phyloP scores from a whole-genome alignment of 768 basidiomycete species.

The Tephrocybe sp. region DNA sequence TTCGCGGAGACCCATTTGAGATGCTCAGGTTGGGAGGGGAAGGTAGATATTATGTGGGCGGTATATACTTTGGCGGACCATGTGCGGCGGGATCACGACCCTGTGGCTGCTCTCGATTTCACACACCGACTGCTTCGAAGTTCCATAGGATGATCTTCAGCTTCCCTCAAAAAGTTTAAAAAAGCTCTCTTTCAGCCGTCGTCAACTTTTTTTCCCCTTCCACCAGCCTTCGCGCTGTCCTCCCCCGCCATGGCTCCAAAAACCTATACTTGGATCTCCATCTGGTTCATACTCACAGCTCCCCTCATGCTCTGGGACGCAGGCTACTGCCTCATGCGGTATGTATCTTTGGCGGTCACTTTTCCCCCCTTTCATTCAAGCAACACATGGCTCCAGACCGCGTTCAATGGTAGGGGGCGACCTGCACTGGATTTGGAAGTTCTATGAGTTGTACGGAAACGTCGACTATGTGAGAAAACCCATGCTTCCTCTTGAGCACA shows the following conservation, averaged over 20 bases:
- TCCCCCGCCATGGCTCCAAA: constrained; percentile 26
- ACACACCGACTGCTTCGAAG: constrained; percentile 21
- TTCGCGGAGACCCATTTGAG: not conserved
- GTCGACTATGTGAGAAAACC: constrained; percentile 33
- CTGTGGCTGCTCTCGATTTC: constrained; percentile 14
- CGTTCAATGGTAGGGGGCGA: constrained; percentile 62
- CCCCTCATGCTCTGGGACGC: constrained; percentile 74
- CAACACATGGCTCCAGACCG: constrained; percentile 26
- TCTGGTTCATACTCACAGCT: constrained; percentile 57
- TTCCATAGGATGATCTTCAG: constrained; percentile 22
- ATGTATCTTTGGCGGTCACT: constrained; percentile 32
- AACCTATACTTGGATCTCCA: constrained; percentile 44
- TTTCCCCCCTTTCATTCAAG: not conserved
- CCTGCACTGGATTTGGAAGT: constrained; percentile 81
- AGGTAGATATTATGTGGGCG: not conserved
- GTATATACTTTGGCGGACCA: constrained; percentile 5
- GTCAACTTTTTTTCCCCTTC: constrained; percentile 11
- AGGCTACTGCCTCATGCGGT: constrained; percentile 44
- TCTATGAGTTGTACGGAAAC: constrained; percentile 66
- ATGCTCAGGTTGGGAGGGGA: not conserved
- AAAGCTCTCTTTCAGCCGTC: constrained; percentile 9
- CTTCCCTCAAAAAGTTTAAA: constrained; percentile 23
- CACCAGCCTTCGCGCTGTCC: not conserved
- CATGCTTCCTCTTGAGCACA: constrained; percentile 5
- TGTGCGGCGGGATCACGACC: constrained; percentile 17